phyloP scores from a whole-genome alignment of 1,284 basidiomycete genomes.

The Ceratobasidium sp. region DNA sequence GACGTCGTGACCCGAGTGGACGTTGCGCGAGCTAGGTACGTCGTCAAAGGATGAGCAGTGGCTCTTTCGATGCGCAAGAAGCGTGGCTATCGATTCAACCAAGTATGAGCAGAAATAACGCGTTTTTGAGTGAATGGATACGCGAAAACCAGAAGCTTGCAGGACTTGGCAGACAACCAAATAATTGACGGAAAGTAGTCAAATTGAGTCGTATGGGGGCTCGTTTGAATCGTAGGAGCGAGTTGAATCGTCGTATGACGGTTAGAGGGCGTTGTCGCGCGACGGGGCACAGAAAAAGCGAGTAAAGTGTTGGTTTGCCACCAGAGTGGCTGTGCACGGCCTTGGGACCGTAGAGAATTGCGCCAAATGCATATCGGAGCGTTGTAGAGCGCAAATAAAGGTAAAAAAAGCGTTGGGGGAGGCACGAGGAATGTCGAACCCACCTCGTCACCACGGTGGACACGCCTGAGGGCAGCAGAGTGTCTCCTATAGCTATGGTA shows the following conservation, averaged over 20 bases:
- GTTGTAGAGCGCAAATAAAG: neutral
- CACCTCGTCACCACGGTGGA: conserved; percentile 4
- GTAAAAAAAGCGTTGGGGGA: too few species aligned
- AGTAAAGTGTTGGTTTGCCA: neutral
- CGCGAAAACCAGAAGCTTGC: neutral
- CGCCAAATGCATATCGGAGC: neutral
- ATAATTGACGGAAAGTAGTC: neutral
- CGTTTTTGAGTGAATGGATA: neutral
- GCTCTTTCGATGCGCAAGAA: neutral
- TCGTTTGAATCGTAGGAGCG: neutral
- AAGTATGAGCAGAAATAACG: neutral
- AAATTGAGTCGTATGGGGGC: too few species aligned
- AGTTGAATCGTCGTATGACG: neutral
- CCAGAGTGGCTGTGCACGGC: neutral
- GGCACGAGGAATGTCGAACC: neutral
- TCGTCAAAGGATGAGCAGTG: neutral
- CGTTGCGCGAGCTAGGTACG: too few species aligned
- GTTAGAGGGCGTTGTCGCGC: neutral
- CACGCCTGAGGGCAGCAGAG: neutral
- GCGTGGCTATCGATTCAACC: neutral
- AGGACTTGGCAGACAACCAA: neutral
- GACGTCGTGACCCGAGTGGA: too few species aligned
- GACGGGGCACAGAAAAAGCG: neutral
- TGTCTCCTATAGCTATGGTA: neutral
- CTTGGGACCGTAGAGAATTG: neutral